Evolutionary conservation across 805 yeast species (phyloP), one percentile per base, ranked within the genome.

Genomic region (Diddensiella transvaalensis): DNA sequence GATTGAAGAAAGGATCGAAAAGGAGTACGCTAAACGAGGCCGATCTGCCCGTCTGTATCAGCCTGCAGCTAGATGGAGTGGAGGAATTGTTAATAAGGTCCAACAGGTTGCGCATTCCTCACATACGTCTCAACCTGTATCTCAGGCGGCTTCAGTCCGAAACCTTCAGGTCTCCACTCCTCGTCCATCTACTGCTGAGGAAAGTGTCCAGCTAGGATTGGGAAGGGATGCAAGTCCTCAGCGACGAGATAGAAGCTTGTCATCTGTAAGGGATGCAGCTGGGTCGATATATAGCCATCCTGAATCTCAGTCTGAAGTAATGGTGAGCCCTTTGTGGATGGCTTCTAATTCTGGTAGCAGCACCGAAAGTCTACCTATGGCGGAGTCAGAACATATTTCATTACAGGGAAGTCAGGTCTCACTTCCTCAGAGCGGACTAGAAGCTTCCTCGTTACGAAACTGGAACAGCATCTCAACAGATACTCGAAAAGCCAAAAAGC

Each of bases 31-130:
- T 46, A 36, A 30, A 35, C 43, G 44, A 13, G 44, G 44, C 19
- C 19, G 46, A 4, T 5, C 10, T 8, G 11, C 17, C 8, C 38
- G 15, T 15, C 26, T 46, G 36, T 49, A 53, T 40, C 47, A 41
- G 22, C 56, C 56, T 8, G 24, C 53, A 19, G 57, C 52, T n/a
- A 18, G 36, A 11, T 51, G 57, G 55, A 44, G 48, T 19, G 45
- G 50, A 6, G 41, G 22, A 38, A 13, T 15, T 18, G 22, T 38
- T 21, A 38, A 21, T 6, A 4, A 8, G 6, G 22, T 21, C 21
- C 21, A 8, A 24, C 21, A 38, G 15, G 41, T 38, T 38, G 19
- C 26, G 19, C 11, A 22, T 5, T 40, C 33, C 22, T 13, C 15
- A 5, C 43, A 40, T 11, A n/a, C 21, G 4, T 40, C 43, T 40